Evolutionary conservation across 2,329 filamentous ascomycete genomes (phyloP).

Genomic region (Mollisiaceae sp.): DNA sequence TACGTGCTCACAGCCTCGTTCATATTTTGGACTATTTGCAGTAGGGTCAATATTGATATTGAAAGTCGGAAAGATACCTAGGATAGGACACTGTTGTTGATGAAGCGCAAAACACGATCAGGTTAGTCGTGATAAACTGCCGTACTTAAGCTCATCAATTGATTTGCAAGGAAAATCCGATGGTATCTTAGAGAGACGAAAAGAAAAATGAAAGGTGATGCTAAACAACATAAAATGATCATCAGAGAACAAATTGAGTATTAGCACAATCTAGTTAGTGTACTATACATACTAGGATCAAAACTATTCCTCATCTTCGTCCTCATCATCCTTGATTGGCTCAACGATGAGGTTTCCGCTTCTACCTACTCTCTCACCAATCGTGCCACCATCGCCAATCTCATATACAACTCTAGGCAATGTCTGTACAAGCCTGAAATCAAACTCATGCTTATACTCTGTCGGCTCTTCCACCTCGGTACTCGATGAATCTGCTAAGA

Average conservation of each 20-base stretch:
- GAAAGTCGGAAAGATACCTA: too few relatives aligned
- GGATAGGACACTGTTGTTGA: too few relatives aligned
- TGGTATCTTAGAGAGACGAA: too few relatives aligned
- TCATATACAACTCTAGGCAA: slow-evolving; percentile 85
- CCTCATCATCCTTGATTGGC: slow-evolving; percentile 52
- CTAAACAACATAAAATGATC: background rate
- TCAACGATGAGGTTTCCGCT: slow-evolving; percentile 93
- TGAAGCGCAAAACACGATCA: too few relatives aligned
- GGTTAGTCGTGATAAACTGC: too few relatives aligned
- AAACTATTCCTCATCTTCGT: slow-evolving; percentile 31
- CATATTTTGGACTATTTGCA: too few relatives aligned
- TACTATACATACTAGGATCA: slow-evolving; percentile 8
- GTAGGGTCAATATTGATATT: too few relatives aligned
- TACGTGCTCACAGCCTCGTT: too few relatives aligned
- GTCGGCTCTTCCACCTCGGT: slow-evolving; percentile 54
- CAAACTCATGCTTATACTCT: slow-evolving; percentile 79
- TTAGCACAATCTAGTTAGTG: background rate
- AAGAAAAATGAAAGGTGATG: too few relatives aligned
- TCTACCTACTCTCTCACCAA: slow-evolving; percentile 76
- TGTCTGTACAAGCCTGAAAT: slow-evolving; percentile 83
- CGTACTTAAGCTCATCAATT: too few relatives aligned
- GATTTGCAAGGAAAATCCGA: too few relatives aligned
- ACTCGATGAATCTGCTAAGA: slow-evolving; percentile 53
- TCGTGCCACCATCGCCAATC: slow-evolving; percentile 65
- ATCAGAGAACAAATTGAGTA: background rate